These are phyloP conservation scores for Potentilla sterilis DNA, from an alignment of 306 rosid genomes.

Conservation along the genomic window DNA sequence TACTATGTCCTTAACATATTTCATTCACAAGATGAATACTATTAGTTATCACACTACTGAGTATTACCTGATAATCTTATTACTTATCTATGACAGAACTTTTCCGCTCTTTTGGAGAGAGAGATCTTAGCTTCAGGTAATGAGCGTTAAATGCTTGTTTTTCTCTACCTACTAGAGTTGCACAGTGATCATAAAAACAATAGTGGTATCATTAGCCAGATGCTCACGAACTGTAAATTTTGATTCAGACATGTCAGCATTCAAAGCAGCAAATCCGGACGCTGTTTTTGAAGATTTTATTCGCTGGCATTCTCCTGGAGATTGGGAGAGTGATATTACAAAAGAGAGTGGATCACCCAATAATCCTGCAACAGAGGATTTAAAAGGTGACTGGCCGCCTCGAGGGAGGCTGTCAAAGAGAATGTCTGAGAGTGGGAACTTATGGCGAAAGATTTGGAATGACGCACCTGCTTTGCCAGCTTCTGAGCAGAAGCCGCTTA, in stretches of 20 bases:
- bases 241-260: slow-evolving; percentile 86
- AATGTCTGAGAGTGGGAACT: slow-evolving; percentile 92
- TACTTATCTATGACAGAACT: slow-evolving; percentile 48
- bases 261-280: slow-evolving; percentile 95
- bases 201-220: background rate
- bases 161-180: background rate
- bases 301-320: slow-evolving; percentile 99
- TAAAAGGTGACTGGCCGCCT: slow-evolving; percentile 71
- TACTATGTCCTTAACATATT: background rate
- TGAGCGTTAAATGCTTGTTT: slow-evolving; percentile 14
- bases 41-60: background rate
- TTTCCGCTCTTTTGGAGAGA: slow-evolving; percentile 92
- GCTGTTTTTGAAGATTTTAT: slow-evolving; percentile 94
- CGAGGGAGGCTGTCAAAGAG: slow-evolving; percentile 81
- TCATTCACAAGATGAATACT: background rate
- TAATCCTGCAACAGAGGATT: slow-evolving; percentile 28
- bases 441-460: slow-evolving; percentile 88
- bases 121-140: slow-evolving; percentile 93
- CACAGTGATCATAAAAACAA: slow-evolving; percentile 8
- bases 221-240: slow-evolving; percentile 32
- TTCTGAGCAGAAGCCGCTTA: slow-evolving; percentile 85
- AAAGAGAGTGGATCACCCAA: slow-evolving; percentile 41
- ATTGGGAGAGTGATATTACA: slow-evolving; percentile 66
- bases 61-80: slow-evolving; percentile 17
- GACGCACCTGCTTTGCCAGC: slow-evolving; percentile 69